Base-by-base conservation (phyloP, 768 basidiomycete species). In the Mycena kentingensis region DNA sequence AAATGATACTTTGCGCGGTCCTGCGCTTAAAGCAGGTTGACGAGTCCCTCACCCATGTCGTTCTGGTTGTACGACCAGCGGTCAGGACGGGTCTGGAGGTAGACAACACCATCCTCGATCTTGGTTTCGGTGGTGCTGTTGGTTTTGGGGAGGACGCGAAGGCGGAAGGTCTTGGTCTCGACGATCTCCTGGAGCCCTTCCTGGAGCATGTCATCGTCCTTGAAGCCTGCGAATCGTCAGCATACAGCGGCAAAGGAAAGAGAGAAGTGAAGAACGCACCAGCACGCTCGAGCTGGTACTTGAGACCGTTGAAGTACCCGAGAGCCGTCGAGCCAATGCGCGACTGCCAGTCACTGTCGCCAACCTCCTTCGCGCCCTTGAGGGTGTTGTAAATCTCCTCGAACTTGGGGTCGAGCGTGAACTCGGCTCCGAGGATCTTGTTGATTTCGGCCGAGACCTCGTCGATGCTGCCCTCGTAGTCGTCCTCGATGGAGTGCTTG, bases 391-490 rank as follows among this genome's bases (percentile, higher is more conserved):
- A 73, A 48, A 65, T 66, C 46, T 65, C 69, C 47, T 71, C 66
- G 47, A 73, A 73, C 62, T 72, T 71, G 49, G 72, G 71, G 35
- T 75, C 72, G 24, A 76, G 64, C 27, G 63, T 56, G 49, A 74
- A 52, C 16, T 74, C 69, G 5, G 65, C 44, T 21, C 57, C 64
- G 41, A 70, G 53, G 27, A 70, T 60, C 24, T 64, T 60, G 21
- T 54, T 67, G 28, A 76, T 70, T 39, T 63, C 62, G 36, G 60
- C 51, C 7, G 41, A 62, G 29, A 70, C 32, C 2, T 67, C 67
- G 5, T 69, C 68, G 35, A 69, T 60, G 37, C 67, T 63, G 11
- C 41, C 49, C n/a, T 70, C 58, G 62, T 63, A 75, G 28, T 67
- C 59, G 15, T 61, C 57, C 29, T 67, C 64, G 47, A 75, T 72